Evolutionary conservation across 2,329 filamentous ascomycete genomes (phyloP), one percentile per base, ranked within the genome.

Genomic region (Cercospora brassicicola): DNA sequence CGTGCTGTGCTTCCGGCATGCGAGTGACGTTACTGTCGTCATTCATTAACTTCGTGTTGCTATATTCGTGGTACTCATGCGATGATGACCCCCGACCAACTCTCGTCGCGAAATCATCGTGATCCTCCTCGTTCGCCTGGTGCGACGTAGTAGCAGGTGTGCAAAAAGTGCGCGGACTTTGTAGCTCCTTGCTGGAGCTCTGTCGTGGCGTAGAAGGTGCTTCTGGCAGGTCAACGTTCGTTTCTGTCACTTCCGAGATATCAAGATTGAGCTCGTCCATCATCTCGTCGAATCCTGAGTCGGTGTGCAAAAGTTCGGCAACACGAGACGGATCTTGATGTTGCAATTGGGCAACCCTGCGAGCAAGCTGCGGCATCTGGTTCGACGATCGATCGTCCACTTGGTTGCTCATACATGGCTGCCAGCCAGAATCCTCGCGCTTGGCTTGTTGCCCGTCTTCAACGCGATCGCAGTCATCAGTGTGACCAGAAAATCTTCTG

Each of bases 251-350:
- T 5, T 55, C 61, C 33, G 55, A 42, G 23, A 36, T 59, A 26
- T 48, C 39, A 23, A 62, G 61, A 31, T 60, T 55, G 45, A 70
- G 70, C n/a, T 68, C 42, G 7, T 68, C 67, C 0, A 82, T 83
- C 20, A 89, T 84, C 59, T 80, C 79, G 57, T 79, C 78, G 62
- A 80, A 80, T 10, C 78, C 78, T 5, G 78, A 80, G 60, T 80
- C 79, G 31, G 76, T 76, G 64, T 80, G 79, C 18, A 73, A 18
- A n/a, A 74, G 67, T 5, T 59, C 68, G 30, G 48, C 57, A 15
- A 39, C 45, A 18, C 57, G 57, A 15, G 26, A 39, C 4, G 33
- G 31, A 18, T 59, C 39, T 13, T 33, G 61, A 8, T 9, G 15
- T 7, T 67, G 62, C 33, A 60, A 30, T 3, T 39, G 45, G 10